Evolutionary conservation across 2,329 filamentous ascomycete genomes (phyloP).

Genomic region (Xylariaceae sp.): DNA sequence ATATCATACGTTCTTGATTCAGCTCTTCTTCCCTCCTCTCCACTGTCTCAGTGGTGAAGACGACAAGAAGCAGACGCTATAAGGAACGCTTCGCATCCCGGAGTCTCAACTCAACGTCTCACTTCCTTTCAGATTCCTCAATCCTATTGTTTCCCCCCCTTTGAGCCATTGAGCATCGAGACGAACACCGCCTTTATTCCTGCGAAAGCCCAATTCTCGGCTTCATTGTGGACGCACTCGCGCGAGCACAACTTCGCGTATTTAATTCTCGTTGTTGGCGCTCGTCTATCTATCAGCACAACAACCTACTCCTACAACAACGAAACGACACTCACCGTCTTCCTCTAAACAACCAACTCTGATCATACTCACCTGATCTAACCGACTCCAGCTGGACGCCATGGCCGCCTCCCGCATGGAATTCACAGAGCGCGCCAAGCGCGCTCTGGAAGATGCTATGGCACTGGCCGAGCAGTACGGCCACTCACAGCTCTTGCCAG

Average conservation of each 20-base stretch:
- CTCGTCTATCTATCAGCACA: neutral
- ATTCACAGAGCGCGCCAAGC: conserved; percentile 89
- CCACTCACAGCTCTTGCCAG: conserved; percentile 82
- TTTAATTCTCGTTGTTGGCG: neutral
- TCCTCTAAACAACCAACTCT: conserved; percentile 3
- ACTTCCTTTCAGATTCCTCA: neutral
- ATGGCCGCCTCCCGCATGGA: conserved; percentile 76
- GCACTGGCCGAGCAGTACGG: conserved; percentile 81
- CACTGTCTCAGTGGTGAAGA: conserved; percentile 1
- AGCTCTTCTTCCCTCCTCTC: conserved; percentile 2
- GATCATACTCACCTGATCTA: conserved; percentile 4
- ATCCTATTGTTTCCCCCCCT: neutral
- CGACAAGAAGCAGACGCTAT: too few species aligned
- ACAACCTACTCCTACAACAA: conserved; percentile 1
- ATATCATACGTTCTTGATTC: conserved; percentile 7
- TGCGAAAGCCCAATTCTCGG: too few species aligned
- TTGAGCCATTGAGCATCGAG: neutral
- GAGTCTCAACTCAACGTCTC: conserved; percentile 4
- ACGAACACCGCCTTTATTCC: too few species aligned
- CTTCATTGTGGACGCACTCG: neutral
- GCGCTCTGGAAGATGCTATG: conserved; percentile 85
- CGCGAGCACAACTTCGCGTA: neutral
- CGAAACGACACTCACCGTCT: neutral
- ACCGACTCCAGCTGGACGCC: conserved; percentile 28
- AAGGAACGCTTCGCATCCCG: neutral